Evolutionary conservation across 2,329 filamentous ascomycete species (phyloP), one percentile per base, ranked within the genome.

Genomic region (Arthroderma sp.): DNA sequence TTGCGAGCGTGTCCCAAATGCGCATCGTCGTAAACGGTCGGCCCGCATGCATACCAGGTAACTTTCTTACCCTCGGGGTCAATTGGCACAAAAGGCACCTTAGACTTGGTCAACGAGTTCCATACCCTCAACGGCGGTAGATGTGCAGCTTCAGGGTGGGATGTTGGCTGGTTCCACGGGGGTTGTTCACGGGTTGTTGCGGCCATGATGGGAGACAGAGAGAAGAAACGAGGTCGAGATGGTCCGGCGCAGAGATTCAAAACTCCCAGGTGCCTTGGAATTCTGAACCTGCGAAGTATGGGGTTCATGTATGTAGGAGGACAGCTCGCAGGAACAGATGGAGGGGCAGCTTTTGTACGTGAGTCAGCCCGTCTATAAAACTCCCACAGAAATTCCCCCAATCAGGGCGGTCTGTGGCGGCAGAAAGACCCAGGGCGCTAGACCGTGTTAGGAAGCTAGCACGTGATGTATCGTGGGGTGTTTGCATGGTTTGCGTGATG

Each of bases 31-130:
- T 85, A 85, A 36, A 83, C 81, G 1, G 86, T 94, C 46, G 87
- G 86, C 15, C 87, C 87, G 68, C 87, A 94, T 53, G 81, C 83
- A 63, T 94, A 94, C 85, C 86, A 94, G 4, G 78, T 79, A 29
- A 93, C 76, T 58, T 81, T 80, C 55, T 71, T 75, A 31, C 73
- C 74, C 28, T 78, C 75, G 6, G 73, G 69, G 57, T 88, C 78
- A 40, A 84, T 73, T 9, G 85, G 84, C 37, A 81, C 67, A 57
- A 93, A 91, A 4, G 79, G 75, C 38, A 81, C 80, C 57, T 88
- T 85, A 7, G 72, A 72, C 49, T 83, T 75, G 7, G 85, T 83
- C 56, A 94, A 69, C 4, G 83, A 87, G 66, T 91, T 93, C 71
- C 81, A 85, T 52, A 94, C 71, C 59, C 78, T 81, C 54, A 93